Evolutionary conservation across 2,329 filamentous ascomycete species (phyloP), one percentile per base, ranked within the genome.

Genomic region (Fusarium lateritium): DNA sequence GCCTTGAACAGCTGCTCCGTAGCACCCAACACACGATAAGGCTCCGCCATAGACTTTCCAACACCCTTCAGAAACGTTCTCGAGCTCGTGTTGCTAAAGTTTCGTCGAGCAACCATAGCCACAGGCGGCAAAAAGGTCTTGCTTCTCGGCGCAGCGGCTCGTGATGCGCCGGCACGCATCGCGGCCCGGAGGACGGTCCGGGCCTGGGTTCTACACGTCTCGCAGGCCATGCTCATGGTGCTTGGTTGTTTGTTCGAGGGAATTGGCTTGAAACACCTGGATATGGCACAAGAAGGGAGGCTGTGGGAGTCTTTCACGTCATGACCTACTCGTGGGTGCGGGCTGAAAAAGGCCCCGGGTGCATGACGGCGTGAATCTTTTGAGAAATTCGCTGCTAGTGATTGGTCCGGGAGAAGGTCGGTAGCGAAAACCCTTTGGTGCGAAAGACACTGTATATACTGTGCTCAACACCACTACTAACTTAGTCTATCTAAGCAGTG

Each of bases 1-100:
- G 89, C 86, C 76, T 92, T 90, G 83, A 94, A 94, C 60, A 98
- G 84, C 60, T 87, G 84, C 81, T 97, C 91, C 26, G 94, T 96
- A 51, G 89, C 88, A 62, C 89, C 91, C 76, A 96, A 92, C 34
- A 94, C 92, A 56, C 92, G 87, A 78, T 98, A 98, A 14, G 83
- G 80, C 62, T 84, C 78, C 34, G 75, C 67, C 26, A 83, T 64
- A 17, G 73, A 72, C 22, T 74, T 74, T 9, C 77, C 74, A 10
- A 83, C 65, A 7, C 77, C 76, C 49, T 77, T 76, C 21, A 83
- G 70, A 3, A 80, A 71, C 4, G 67, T 74, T 45, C 76, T 75
- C 17, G 71, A 58, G 17, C 74, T 61, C 24, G 83, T 79, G 65
- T 65, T 79, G 72, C 77, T 77, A 60, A 85, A 82, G 26, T 69